Percentiles rank a stretch among this genome's conserved stretches.
These are phyloP conservation scores for Pneumocystis jirovecii DNA, from an alignment of 1,139 yeast genomes.

Conservation along the genomic window DNA sequence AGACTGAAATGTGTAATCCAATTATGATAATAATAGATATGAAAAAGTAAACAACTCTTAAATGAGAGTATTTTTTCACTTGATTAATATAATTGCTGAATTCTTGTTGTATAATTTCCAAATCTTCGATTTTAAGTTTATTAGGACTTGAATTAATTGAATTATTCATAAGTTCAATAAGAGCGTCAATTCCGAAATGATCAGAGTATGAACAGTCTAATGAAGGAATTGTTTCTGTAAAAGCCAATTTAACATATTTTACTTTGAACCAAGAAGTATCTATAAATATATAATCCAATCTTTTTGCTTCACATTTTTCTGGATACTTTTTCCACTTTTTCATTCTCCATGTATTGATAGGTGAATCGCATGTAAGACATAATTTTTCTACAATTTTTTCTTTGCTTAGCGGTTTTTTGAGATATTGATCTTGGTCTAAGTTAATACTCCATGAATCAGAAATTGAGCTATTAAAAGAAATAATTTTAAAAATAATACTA, in stretches of 20 bases:
- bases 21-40: conserved; percentile 37
- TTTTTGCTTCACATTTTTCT: conserved; percentile 62
- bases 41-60: conserved; percentile 55
- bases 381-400: conserved; percentile 34
- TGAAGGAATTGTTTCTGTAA: conserved; percentile 19
- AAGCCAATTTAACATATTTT: conserved; percentile 40
- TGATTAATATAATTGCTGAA: conserved; percentile 41
- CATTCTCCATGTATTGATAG: conserved; percentile 73
- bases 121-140: conserved; percentile 12
- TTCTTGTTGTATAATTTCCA: conserved; percentile 30
- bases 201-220: conserved; percentile 58
- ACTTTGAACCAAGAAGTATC: conserved; percentile 48
- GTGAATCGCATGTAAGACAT: conserved; percentile 84
- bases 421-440: neutral
- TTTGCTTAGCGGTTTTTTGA: conserved; percentile 21
- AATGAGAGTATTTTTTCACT: conserved; percentile 43
- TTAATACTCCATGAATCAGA: conserved; percentile 24
- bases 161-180: conserved; percentile 17
- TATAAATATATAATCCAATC: conserved; percentile 52
- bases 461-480: conserved; percentile 63
- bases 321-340: conserved; percentile 24
- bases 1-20: conserved; percentile 40
- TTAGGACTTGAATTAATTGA: conserved; percentile 20
- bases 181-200: conserved; percentile 76
- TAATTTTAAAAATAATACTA: conserved; percentile 54